Conservation (phyloP, 345 rosid species). For the Eucalyptus shirleyi region DNA sequence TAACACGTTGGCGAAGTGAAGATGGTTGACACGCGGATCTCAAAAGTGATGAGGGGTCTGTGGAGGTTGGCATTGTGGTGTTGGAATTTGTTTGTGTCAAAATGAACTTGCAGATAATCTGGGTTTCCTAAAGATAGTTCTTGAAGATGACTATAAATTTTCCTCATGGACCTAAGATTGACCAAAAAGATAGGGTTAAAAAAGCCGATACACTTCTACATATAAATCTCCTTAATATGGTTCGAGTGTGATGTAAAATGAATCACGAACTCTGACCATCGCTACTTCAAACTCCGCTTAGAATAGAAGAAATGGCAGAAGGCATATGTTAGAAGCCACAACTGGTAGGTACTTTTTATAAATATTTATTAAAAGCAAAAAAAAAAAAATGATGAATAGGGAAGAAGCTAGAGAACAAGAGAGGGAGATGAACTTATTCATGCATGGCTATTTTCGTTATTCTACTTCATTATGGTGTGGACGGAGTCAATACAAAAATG, state of each 20-base stretch:
- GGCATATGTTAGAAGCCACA: neutral
- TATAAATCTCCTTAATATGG: neutral
- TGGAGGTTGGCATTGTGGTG: neutral
- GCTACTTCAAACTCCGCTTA: neutral
- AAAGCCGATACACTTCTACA: neutral
- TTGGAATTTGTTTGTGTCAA: neutral
- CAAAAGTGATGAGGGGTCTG: neutral
- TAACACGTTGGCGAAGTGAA: neutral
- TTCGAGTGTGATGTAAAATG: neutral
- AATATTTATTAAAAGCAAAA: no score
- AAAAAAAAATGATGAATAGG: neutral
- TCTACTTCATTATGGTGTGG: neutral
- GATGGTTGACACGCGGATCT: neutral
- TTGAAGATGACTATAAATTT: neutral
- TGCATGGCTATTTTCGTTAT: neutral
- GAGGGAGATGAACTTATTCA: neutral
- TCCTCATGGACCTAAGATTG: neutral
- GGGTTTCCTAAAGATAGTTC: neutral
- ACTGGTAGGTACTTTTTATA: neutral
- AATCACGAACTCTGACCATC: neutral
- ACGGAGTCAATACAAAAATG: neutral
- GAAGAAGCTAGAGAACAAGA: neutral
- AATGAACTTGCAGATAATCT: neutral
- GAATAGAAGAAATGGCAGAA: neutral
- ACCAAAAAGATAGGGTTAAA: neutral